Base-by-base conservation (phyloP, 257 asterid species). In the Plantago ovata region DNA sequence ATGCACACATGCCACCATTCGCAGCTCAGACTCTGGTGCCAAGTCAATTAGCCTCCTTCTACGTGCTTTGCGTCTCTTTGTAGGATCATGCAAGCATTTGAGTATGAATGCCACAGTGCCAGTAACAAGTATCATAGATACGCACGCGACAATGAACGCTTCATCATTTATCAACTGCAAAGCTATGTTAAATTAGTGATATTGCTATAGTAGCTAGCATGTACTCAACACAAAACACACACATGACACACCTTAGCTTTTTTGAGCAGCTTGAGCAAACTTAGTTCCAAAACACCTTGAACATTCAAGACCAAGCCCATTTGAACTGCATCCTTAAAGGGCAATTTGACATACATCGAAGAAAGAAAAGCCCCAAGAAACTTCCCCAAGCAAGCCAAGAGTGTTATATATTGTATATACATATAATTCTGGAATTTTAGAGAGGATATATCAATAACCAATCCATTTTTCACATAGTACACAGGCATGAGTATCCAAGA, bases 401-500 rank as follows among this genome's bases (percentile, higher is more conserved):
- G 73, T 47, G 68, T 73, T 32, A 74, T 13, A 12, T 19, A 61
- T 58, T 74, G 78, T 43, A 70, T 52, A 2, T 61, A 10, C 50
- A 61, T 33, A 43, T 56, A 74, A 56, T 53, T 48, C 36, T 13
- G 20, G 2, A 49, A 32, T 50, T 50, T 59, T 11, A 78, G 73
- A 2, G 56, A 15, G 33, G 69, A 75, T 53, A 71, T 14, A 58
- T 75, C 76, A 36, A 61, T 65, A 9, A 65, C 74, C 67, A 71
- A 51, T 14, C 84, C 84, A 16, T 46, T 75, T 50, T 78, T 74
- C 46, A 68, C 81, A 9, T 71, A 78, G 60, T 68, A 72, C 50
- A 72, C 67, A 21, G 82, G 81, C 84, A 75, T 75, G 14, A 75
- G 66, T 39, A 75, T 39, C 81, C 75, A 69, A 28, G 72, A 53